A percentile compares a stretch with the other conserved stretches of the same genome.
These are phyloP conservation scores for Sporobolus alterniflorus DNA, from an alignment of 202 grass and related monocot genomes.

Conservation along the genomic window DNA sequence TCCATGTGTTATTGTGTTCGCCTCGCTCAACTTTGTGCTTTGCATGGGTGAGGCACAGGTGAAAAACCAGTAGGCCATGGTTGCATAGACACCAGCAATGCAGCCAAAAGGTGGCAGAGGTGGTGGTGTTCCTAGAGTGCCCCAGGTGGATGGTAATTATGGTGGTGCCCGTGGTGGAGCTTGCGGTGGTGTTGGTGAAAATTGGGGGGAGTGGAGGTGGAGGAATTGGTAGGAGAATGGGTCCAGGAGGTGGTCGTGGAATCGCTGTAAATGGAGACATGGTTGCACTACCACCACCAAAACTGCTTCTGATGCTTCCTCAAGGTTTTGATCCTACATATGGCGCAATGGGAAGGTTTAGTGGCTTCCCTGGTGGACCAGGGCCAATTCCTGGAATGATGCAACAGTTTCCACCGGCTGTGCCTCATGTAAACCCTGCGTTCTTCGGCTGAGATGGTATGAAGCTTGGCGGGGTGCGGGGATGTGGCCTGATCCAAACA, in stretches of 20 bases:
- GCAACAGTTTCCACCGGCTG: conserved; percentile 66
- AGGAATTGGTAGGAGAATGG: conserved; percentile 71
- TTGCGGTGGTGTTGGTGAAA: conserved; percentile 44
- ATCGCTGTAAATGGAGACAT: conserved; percentile 64
- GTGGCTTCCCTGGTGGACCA: conserved; percentile 69
- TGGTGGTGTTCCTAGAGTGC: conserved; percentile 15
- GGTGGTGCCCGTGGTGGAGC: conserved; percentile 61
- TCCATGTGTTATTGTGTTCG: conserved; percentile 71
- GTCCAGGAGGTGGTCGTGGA: conserved; percentile 43
- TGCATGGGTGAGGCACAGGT: conserved; percentile 78
- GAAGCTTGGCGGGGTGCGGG: conserved; percentile 63
- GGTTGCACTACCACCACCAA: conserved; percentile 55
- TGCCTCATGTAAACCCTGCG: conserved; percentile 77
- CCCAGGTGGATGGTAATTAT: conserved; percentile 54
- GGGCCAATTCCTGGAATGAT: conserved; percentile 73
- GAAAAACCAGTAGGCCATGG: conserved; percentile 63
- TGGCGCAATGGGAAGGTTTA: conserved; percentile 66
- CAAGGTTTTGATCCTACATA: conserved; percentile 76
- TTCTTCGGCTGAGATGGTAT: conserved; percentile 71
- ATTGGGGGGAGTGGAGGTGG: conserved; percentile 71
- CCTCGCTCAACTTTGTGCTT: conserved; percentile 47
- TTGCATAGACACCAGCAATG: conserved; percentile 38
- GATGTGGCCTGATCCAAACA: conserved; percentile 77
- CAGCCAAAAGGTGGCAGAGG: conserved; percentile 48
- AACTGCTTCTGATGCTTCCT: conserved; percentile 64